Base-by-base conservation (phyloP, 768 basidiomycete genomes). In the Calocera viscosa region DNA sequence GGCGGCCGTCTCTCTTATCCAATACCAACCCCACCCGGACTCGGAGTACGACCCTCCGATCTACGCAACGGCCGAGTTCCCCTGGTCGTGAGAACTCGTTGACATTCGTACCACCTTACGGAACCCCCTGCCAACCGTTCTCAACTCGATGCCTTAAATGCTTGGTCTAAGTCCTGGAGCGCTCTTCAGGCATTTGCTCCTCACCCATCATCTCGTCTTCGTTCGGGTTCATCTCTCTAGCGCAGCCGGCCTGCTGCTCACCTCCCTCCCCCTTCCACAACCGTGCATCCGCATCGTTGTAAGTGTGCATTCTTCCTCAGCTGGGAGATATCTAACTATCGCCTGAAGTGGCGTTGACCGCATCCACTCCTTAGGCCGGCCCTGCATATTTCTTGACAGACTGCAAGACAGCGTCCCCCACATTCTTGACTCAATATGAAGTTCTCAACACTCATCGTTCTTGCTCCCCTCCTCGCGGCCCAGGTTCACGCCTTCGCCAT, bases 331-430 rank as follows among this genome's bases (percentile, higher is more conserved):
- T 24, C 49, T 49, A 11, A n/a, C 14, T 49, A 24, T 26, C 24
- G 12, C 24, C 12, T 49, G 14, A 14, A 49, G 49, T 49, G 49
- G 49, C 49, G 49, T 49, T 49, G 49, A 49, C 49, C 49, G 49
- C 49, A 49, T 49, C 49, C 49, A 49, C 49, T 49, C 49, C 10
- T 49, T 49, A 49, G 49, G 49, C 49, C 49, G 49, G 49, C 49
- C 49, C 49, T 49, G 24, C 49, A 49, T 26, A 14, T 24, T 26
- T 49, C n/a, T 49, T 26, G 49, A 49, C 49, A 49, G 49, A 49
- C 49, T 49, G 49, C 49, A 49, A 49, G 49, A 49, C 49, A 49
- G 49, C 49, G 14, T 49, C 24, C 49, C 8, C 12, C n/a, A 49
- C 39, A 19, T 40, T 49, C 49, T 26, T 49, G 49, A 49, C 22